Evolutionary conservation across 2,329 filamentous ascomycete genomes (phyloP).

Genomic region (Metarhizium rileyi): DNA sequence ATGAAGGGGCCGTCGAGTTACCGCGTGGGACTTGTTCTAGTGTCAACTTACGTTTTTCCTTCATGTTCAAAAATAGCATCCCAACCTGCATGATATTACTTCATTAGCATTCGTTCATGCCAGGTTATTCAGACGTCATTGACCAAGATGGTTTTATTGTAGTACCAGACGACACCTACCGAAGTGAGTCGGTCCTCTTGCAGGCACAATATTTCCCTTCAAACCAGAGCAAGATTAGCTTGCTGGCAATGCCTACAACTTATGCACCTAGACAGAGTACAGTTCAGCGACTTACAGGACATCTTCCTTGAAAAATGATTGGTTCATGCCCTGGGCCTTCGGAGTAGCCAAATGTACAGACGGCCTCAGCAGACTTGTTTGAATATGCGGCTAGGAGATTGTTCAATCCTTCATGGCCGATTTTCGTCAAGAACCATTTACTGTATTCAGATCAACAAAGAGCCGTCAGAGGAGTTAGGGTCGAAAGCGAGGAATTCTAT

Average conservation of each 20-base stretch:
- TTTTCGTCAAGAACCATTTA: slow-evolving; percentile 83
- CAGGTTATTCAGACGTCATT: background rate
- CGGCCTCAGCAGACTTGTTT: slow-evolving; percentile 84
- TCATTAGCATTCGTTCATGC: slow-evolving; percentile 1
- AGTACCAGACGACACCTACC: slow-evolving; percentile 44
- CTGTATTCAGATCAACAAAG: slow-evolving; percentile 33
- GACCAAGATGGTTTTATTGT: slow-evolving; percentile 4
- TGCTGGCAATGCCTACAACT: background rate
- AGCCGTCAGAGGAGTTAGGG: background rate
- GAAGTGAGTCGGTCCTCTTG: slow-evolving; percentile 71
- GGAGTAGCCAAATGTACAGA: slow-evolving; percentile 93
- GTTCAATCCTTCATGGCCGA: slow-evolving; percentile 80
- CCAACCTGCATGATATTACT: slow-evolving; percentile 55
- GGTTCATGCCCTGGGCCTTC: slow-evolving; percentile 75
- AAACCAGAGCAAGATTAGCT: background rate
- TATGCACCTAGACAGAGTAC: too few relatives aligned
- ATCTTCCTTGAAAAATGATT: slow-evolving; percentile 84
- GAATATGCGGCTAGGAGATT: slow-evolving; percentile 81
- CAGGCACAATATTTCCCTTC: slow-evolving; percentile 68
- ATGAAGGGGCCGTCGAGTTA: background rate
- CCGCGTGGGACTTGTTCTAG: background rate
- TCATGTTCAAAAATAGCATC: slow-evolving; percentile 93
- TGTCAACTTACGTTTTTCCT: slow-evolving; percentile 58
- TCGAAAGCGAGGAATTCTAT: background rate
- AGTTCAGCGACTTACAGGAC: slow-evolving; percentile 47